Evolutionary conservation across 805 yeast genomes (phyloP), one percentile per base, ranked within the genome.

Genomic region (Vanderwaltozyma polyspora): DNA sequence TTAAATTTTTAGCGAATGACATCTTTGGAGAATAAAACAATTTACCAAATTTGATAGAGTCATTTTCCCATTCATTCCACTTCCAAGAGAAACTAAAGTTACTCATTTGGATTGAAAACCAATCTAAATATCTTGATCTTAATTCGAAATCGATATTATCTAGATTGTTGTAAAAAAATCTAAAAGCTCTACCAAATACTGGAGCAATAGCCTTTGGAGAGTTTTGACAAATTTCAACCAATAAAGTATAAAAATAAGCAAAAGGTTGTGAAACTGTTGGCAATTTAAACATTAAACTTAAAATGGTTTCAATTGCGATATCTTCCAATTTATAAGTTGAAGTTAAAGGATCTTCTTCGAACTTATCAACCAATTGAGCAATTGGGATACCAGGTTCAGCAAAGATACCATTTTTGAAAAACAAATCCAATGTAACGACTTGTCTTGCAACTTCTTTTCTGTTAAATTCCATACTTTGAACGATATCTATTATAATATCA

Each of bases 31-130:
- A 87, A 48, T 72, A 75, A 12, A 51, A 48, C 19, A 67, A 61
- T 23, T 62, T 55, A 24, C 69, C 62, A 31, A 64, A 67, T 30
- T 54, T 56, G n/a, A 53, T 47, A 0, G 78, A 67, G 47, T 77
- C 82, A 3, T 57, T 60, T 19, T 69, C 73, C 98, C 98, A 91
- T 57, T 87, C 97, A 42, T 73, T 75, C 98, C 98, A 91, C 52
- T 86, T 85, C 99, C 99, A 91, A 25, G 87, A 83, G 60, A 84
- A 91, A 37, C 81, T 86, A 57, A 89, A 91, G 54, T 89, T 91
- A 49, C 94, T 81, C 55, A 91, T 72, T 59, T 91, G 98, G 36
- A 83, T 78, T 1, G 94, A 70, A 65, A 93, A 78, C 97, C 97
- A 91, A 57, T 82, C 89, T 48, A 84, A 64, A 44, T 74, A 81